Base-by-base conservation (phyloP, 306 rosid species). In the Rubus idaeus region DNA sequence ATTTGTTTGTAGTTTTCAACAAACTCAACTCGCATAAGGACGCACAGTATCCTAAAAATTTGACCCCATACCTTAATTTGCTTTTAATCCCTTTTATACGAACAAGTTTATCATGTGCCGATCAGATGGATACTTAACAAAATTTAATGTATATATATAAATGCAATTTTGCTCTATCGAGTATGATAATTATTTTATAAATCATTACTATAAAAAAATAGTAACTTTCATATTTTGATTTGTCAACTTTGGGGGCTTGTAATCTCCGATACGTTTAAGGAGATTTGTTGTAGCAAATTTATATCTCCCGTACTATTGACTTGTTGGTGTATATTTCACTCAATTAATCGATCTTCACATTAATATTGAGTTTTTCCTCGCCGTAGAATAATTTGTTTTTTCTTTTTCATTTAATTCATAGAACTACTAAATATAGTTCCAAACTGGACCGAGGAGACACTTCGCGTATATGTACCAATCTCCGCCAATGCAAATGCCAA, bases 311-410 rank as follows among this genome's bases (percentile, higher is more conserved):
- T 23, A 23, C 9, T 35, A 35, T 62, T 62, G 68, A 62, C 68
- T 10, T 30, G 10, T 62, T 62, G 68, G 68, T 62, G 68, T 62
- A 7, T 62, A 30, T 62, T 62, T 62, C 68, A 62, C 68, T 30
- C 42, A 23, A 23, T 23, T 4, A 61, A 21, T 23, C 65, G 3
- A 47, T 47, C 55, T 50, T 2, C 55, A 56, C 26, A 53, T 55
- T 11, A 55, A 20, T 8, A 7, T 60, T 14, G 8, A 26, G 3
- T 9, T 23, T 17, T 23, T 4, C 9, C 10, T 20, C 0, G 12
- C 62, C 35, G 35, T 37, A 3, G 65, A 58, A 58, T 58, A n/a
- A n/a, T n/a, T n/a, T 23, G 4, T 23, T 23, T 8, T 58, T 51
- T n/a, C 6, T 6, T 3, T 51, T 4, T 51, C 26, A 23, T 23